Conservation (phyloP, 1,284 basidiomycete genomes). For the Volvariella volvacea region DNA sequence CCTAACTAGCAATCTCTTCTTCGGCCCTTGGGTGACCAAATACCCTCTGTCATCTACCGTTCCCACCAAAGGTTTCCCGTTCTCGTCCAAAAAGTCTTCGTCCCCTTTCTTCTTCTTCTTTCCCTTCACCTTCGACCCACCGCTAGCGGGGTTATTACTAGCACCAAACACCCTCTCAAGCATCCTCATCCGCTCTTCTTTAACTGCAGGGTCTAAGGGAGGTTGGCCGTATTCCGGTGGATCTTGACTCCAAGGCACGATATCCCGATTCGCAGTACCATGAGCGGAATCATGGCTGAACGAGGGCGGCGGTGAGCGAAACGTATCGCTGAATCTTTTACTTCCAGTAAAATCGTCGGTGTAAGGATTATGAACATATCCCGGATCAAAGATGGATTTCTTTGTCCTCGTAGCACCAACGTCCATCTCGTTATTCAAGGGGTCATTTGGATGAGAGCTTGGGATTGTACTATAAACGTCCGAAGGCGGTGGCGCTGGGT, state of each 20-base stretch:
- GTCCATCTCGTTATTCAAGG: background rate
- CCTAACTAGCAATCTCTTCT: constrained; percentile 45
- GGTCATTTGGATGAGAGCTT: background rate
- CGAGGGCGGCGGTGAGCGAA: constrained; percentile 23
- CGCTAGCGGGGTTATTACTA: too few relatives aligned
- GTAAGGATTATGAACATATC: constrained; percentile 23
- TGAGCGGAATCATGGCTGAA: constrained; percentile 26
- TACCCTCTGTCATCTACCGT: constrained; percentile 49
- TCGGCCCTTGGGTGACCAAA: constrained; percentile 56
- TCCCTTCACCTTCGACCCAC: too few relatives aligned
- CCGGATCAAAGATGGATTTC: constrained; percentile 33
- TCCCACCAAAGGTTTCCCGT: constrained; percentile 45
- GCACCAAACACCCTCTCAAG: constrained; percentile 57
- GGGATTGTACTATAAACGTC: constrained; percentile 17
- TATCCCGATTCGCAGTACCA: constrained; percentile 16
- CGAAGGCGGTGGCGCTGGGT: constrained; percentile 14
- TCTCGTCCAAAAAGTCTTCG: constrained; percentile 30
- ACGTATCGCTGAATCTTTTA: constrained; percentile 14
- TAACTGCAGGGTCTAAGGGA: constrained; percentile 41
- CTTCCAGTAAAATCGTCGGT: constrained; percentile 13
- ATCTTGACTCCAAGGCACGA: constrained; percentile 43
- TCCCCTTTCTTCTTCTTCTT: constrained; percentile 22
- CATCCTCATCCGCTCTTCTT: constrained; percentile 64
- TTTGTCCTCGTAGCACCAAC: constrained; percentile 10
- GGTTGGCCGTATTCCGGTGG: constrained; percentile 30